phyloP scores from a whole-genome alignment of 352 stramenopile genomes.

The Phytophthora kernoviae region DNA sequence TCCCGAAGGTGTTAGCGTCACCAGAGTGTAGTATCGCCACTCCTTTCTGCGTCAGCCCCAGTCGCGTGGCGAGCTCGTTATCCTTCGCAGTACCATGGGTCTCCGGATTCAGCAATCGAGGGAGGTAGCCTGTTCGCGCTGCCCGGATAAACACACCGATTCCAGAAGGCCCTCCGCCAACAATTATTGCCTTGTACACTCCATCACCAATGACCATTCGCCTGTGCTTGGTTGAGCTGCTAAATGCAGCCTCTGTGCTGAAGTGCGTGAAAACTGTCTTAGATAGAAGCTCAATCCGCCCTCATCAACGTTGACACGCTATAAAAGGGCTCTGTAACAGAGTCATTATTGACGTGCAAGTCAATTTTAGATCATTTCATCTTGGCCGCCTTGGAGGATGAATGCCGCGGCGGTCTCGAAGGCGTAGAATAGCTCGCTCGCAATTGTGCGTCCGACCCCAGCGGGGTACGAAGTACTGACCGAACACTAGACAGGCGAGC shows the following conservation, averaged over 20 bases:
- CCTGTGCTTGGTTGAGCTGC: neutral
- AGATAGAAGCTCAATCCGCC: neutral
- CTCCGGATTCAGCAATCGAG: constrained; percentile 53
- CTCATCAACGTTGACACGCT: constrained; percentile 22
- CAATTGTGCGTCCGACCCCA: constrained; percentile 70
- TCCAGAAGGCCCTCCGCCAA: constrained; percentile 72
- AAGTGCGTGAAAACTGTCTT: constrained; percentile 6
- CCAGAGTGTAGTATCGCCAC: constrained; percentile 71
- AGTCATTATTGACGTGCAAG: constrained; percentile 1
- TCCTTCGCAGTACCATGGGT: constrained; percentile 49
- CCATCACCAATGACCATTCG: constrained; percentile 30
- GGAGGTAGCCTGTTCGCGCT: constrained; percentile 60
- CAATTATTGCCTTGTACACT: constrained; percentile 75
- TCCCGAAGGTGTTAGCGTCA: constrained; percentile 54
- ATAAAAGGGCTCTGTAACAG: constrained; percentile 23
- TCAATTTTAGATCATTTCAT: constrained; percentile 32
- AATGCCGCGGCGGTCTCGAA: constrained; percentile 35
- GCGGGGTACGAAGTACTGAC: constrained; percentile 47
- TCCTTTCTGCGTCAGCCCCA: constrained; percentile 58
- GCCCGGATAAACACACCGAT: constrained; percentile 81
- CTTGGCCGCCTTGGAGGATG: constrained; percentile 26
- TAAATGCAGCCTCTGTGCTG: neutral
- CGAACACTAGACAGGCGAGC: constrained; percentile 58
- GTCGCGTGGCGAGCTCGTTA: constrained; percentile 35
- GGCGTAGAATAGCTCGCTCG: constrained; percentile 81